Conservation (phyloP, 805 yeast species). For the Pachysolen tannophilus region DNA sequence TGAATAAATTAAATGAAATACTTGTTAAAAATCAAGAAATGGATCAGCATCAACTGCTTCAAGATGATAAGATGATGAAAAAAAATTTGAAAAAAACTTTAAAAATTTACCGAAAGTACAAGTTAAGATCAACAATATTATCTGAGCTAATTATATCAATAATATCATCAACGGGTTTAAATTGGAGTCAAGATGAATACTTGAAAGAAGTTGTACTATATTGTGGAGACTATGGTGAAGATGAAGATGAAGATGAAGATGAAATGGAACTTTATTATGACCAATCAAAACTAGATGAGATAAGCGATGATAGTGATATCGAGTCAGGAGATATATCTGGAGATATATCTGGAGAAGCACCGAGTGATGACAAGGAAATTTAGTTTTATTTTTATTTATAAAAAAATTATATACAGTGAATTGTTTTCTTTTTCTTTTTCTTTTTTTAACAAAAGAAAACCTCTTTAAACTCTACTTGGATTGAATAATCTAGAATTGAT, state of each 20-base stretch:
- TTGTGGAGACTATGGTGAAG: slow-evolving; percentile 9
- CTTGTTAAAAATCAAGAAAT: no score
- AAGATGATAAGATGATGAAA: no score
- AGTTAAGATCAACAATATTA: slow-evolving; percentile 11
- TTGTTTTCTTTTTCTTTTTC: neutral
- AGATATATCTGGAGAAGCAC: slow-evolving; percentile 9
- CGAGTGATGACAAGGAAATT: neutral
- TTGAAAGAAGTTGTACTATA: slow-evolving; percentile 15
- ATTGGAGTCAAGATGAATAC: slow-evolving; percentile 23
- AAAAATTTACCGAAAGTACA: no score
- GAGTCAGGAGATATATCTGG: slow-evolving; percentile 19
- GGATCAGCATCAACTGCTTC: no score
- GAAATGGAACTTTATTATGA: neutral
- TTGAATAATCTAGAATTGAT: slow-evolving; percentile 35
- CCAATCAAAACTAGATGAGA: slow-evolving; percentile 12
- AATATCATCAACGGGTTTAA: slow-evolving; percentile 24
- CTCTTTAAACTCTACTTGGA: slow-evolving; percentile 4
- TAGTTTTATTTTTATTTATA: slow-evolving; percentile 8
- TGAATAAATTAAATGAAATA: no score
- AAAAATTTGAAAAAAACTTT: no score
- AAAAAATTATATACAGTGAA: slow-evolving; percentile 1
- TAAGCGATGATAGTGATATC: slow-evolving; percentile 22
- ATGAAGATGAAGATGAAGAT: slow-evolving; percentile 10
- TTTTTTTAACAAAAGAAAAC: neutral
- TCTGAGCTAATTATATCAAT: slow-evolving; percentile 22